These are phyloP conservation scores for Thelephora terrestris DNA, from an alignment of 1,284 basidiomycete genomes.

Conservation along the genomic window DNA sequence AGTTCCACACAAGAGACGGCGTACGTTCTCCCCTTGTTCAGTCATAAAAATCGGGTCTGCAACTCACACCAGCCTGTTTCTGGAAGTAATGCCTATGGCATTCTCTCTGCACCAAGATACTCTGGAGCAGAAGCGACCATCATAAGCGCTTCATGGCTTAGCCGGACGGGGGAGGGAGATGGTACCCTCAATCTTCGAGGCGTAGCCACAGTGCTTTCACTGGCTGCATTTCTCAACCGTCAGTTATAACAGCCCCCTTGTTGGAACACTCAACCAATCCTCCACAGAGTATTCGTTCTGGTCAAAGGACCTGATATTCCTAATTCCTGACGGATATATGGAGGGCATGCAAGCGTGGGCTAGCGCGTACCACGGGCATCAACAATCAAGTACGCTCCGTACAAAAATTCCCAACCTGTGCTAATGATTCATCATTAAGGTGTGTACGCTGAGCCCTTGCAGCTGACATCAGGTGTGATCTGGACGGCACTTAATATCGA, in stretches of 20 bases:
- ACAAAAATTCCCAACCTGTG: not conserved
- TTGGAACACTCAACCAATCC: conserved; percentile 2
- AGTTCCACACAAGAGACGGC: conserved; percentile 36
- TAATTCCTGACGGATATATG: conserved; percentile 82
- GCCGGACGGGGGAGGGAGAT: conserved; percentile 45
- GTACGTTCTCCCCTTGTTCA: conserved; percentile 24
- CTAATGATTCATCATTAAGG: conserved; percentile 30
- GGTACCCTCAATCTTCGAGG: conserved; percentile 77
- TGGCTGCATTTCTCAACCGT: conserved; percentile 83
- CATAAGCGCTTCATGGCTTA: conserved; percentile 83
- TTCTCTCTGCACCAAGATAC: conserved; percentile 74
- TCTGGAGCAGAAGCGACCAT: conserved; percentile 89
- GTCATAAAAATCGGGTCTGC: conserved; percentile 15
- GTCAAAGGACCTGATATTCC: conserved; percentile 90
- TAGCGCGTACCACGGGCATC: conserved; percentile 66
- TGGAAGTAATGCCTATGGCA: conserved; percentile 78
- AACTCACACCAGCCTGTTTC: conserved; percentile 25
- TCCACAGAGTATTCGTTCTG: conserved; percentile 75
- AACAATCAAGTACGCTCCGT: conserved; percentile 48
- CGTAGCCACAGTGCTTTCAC: conserved; percentile 70
- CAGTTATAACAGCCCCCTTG: conserved; percentile 13
- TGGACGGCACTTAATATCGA: conserved; percentile 96
- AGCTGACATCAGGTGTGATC: conserved; percentile 67
- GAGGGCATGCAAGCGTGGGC: conserved; percentile 94
- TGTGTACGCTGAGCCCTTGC: conserved; percentile 52